Percentiles rank a stretch among this genome's conserved stretches.
Evolutionary conservation across 108 stramenopile genomes (phyloP).

Genomic region (Schizochytrium sp.): DNA sequence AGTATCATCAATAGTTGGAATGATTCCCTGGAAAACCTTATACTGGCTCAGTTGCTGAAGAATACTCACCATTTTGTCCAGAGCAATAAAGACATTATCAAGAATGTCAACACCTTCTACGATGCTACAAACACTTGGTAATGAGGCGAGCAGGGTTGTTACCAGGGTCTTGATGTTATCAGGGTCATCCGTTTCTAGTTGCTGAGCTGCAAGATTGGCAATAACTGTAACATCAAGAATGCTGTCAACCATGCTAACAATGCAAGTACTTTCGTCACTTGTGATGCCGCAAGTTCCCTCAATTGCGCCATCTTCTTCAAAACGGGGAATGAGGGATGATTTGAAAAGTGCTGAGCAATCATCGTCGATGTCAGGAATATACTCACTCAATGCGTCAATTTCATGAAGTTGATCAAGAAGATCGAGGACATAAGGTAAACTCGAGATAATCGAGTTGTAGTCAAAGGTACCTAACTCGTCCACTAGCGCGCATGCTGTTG

Average conservation of each 20-base stretch:
- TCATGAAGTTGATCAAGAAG: constrained; percentile 28
- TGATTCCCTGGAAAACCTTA: neutral
- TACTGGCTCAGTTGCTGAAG: constrained; percentile 32
- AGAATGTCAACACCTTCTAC: constrained; percentile 10
- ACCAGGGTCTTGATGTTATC: neutral
- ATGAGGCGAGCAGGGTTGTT: neutral
- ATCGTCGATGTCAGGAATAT: constrained; percentile 17
- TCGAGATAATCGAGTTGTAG: neutral
- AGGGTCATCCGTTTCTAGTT: neutral
- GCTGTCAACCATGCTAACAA: neutral
- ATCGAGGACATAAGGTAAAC: constrained; percentile 7
- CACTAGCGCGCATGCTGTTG: neutral
- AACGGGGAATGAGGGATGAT: constrained; percentile 14
- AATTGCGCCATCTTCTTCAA: neutral
- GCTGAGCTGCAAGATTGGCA: constrained; percentile 26
- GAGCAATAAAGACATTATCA: constrained; percentile 30
- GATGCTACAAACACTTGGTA: neutral
- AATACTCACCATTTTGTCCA: neutral
- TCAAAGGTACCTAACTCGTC: neutral
- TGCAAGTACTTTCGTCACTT: neutral
- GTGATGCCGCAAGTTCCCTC: constrained; percentile 41
- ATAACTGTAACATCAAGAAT: constrained; percentile 5
- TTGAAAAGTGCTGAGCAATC: constrained; percentile 38
- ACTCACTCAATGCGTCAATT: neutral
- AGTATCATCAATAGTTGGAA: neutral